Base-by-base conservation (phyloP, 2,329 filamentous ascomycete genomes). In the Knufia petricola region DNA sequence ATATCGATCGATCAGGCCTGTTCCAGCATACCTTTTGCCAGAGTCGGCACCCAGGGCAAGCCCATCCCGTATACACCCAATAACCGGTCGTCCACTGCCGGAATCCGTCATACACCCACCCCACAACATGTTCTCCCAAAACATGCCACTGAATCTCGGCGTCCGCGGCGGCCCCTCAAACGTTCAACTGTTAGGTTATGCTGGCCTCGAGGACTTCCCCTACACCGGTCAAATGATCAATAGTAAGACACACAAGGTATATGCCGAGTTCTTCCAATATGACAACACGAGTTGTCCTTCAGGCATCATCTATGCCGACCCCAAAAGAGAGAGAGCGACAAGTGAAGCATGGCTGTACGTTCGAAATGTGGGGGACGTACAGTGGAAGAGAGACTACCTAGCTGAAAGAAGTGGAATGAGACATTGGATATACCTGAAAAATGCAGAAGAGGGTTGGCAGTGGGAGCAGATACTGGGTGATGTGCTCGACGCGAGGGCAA, bases 261-360 rank as follows among this genome's bases (percentile, higher is more conserved):
- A 43, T 17, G 4, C 9, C 3, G 13, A 26, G 10, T 43, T 21
- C 23, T 43, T n/a, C 40, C 21, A 17, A 15, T 43, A 43, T 17
- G 40, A 43, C 23, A 15, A 43, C 10, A 3, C 20, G 3, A 43
- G 10, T 10, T 43, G 40, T 43, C 21, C 40, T 19, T 9, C 40
- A 43, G 40, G 40, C 24, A 19, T 43, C 13, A 19, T 43, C 9
- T 43, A 43, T 30, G 4, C n/a, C 24, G 40, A 43, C n/a, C 40
- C 21, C 3, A 24, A 40, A n/a, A 19, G 7, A 6, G 24, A 19
- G 12, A 17, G 21, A 19, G 15, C 21, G 15, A 31, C 13, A 12
- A 12, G 20, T 7, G 40, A 43, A 23, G 24, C 21, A 12, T 43
- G 40, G 40, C 24, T 43, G 9, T 43, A 43, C 17, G 24, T 43